Evolutionary conservation across 148 eudicot species (phyloP).

Genomic region (Agrostemma githago): DNA sequence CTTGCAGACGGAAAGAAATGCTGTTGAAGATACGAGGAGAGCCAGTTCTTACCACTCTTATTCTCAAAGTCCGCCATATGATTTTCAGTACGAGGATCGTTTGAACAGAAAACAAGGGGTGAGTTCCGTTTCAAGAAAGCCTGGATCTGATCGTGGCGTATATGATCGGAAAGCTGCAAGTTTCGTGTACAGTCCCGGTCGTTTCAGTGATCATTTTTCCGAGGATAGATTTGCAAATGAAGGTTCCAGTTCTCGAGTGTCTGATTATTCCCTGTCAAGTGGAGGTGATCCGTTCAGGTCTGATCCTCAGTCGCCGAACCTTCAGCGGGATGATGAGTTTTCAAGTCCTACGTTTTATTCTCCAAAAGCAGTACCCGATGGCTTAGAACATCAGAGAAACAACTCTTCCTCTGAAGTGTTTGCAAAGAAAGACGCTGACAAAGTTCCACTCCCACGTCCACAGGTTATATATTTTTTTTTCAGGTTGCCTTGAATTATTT

Average conservation of each 20-base stretch:
- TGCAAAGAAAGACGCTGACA: conserved; percentile 33
- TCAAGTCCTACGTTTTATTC: conserved; percentile 51
- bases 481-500: background rate
- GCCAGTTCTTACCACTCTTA: conserved; percentile 96
- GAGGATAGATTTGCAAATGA: conserved; percentile 67
- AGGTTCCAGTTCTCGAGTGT: conserved; percentile 56
- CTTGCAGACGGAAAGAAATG: conserved; percentile 42
- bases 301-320: conserved; percentile 55
- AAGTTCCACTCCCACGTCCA: conserved; percentile 31
- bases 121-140: conserved; percentile 61
- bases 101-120: conserved; percentile 63
- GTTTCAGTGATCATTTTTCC: conserved; percentile 49
- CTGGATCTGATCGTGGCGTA: conserved; percentile 75
- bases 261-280: conserved; percentile 67
- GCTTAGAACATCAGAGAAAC: conserved; percentile 25
- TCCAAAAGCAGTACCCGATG: conserved; percentile 34
- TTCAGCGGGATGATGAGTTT: conserved; percentile 44
- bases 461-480: conserved; percentile 41
- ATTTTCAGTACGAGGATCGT: conserved; percentile 89
- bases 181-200: conserved; percentile 70
- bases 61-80: conserved; percentile 97
- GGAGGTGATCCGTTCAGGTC: conserved; percentile 69
- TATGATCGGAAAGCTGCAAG: conserved; percentile 57
- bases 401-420: conserved; percentile 28
- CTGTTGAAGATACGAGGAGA: conserved; percentile 71